phyloP scores from a whole-genome alignment of 2,329 filamentous ascomycete genomes.

The Cercospora sp. region DNA sequence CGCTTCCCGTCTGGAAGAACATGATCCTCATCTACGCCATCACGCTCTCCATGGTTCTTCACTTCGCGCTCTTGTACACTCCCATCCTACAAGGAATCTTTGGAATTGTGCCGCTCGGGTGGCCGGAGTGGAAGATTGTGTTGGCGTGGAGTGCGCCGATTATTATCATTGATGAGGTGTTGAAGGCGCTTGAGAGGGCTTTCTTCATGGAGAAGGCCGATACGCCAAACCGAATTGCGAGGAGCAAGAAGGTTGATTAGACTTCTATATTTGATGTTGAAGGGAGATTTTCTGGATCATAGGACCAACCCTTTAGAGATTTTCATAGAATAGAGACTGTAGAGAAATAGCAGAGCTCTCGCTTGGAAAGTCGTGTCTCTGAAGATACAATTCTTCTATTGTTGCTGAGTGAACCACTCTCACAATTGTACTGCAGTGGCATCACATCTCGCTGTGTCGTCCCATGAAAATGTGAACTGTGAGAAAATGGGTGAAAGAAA shows the following conservation, averaged over 20 bases:
- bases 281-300: not conserved
- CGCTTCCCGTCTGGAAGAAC: slow-evolving; percentile 95
- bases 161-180: slow-evolving; percentile 83
- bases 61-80: slow-evolving; percentile 90
- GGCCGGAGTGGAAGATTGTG: slow-evolving; percentile 90
- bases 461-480: not conserved
- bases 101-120: slow-evolving; percentile 83
- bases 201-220: slow-evolving; percentile 39
- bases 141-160: slow-evolving; percentile 85
- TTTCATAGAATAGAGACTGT: not conserved
- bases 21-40: slow-evolving; percentile 98
- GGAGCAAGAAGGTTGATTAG: slow-evolving; percentile 29
- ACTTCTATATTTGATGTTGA: not conserved
- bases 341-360: not conserved
- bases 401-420: not conserved
- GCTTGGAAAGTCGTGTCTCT: not conserved
- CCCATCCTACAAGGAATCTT: slow-evolving; percentile 87
- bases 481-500: not conserved
- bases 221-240: slow-evolving; percentile 6
- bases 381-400: too few species aligned
- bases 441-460: not conserved
- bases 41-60: slow-evolving; percentile 84
- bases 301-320: not conserved
- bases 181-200: slow-evolving; percentile 70
- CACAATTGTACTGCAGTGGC: not conserved